Evolutionary conservation across 768 basidiomycete genomes (phyloP).

Genomic region (Auricularia heimuer): DNA sequence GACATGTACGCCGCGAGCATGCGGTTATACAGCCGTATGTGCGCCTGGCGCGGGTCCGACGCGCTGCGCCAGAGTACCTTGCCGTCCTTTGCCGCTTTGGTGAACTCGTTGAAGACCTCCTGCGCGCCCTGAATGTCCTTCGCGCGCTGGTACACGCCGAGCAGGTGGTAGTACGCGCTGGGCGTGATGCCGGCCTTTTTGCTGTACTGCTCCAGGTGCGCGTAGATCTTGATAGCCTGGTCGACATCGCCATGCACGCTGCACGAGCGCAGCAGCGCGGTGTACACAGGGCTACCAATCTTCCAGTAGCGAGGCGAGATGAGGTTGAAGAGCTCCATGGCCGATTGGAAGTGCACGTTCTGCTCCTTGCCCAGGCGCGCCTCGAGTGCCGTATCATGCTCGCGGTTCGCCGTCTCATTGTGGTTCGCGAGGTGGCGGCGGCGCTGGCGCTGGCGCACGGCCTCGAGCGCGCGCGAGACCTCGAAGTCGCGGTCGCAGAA

Average conservation of each 20-base stretch:
- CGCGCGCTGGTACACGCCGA: conserved; percentile 46
- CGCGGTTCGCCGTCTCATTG: conserved; percentile 12
- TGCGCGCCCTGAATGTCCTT: conserved; percentile 41
- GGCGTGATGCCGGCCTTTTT: conserved; percentile 25
- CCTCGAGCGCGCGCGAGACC: conserved; percentile 35
- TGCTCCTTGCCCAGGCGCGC: conserved; percentile 46
- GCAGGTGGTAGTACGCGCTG: conserved; percentile 41
- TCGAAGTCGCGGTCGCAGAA: conserved; percentile 63
- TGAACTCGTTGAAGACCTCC: conserved; percentile 56
- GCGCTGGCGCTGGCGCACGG: conserved; percentile 34
- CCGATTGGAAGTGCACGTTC: conserved; percentile 67
- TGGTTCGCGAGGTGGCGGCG: conserved; percentile 24
- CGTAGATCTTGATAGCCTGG: conserved; percentile 54
- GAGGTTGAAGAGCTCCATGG: conserved; percentile 27
- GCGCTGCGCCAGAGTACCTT: conserved; percentile 17
- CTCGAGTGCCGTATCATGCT: conserved; percentile 30
- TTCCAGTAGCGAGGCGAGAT: conserved; percentile 12
- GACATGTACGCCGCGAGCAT: conserved; percentile 72
- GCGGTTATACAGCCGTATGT: conserved; percentile 54
- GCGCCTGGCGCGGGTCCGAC: conserved; percentile 17
- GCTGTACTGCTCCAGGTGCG: conserved; percentile 37
- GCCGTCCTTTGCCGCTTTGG: conserved; percentile 28
- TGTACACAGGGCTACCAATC: conserved; percentile 31
- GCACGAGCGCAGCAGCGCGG: conserved; percentile 50
- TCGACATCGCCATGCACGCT: conserved; percentile 47